Evolutionary conservation across 2,329 filamentous ascomycete genomes (phyloP).

Genomic region (Cordyceps pruinosa): DNA sequence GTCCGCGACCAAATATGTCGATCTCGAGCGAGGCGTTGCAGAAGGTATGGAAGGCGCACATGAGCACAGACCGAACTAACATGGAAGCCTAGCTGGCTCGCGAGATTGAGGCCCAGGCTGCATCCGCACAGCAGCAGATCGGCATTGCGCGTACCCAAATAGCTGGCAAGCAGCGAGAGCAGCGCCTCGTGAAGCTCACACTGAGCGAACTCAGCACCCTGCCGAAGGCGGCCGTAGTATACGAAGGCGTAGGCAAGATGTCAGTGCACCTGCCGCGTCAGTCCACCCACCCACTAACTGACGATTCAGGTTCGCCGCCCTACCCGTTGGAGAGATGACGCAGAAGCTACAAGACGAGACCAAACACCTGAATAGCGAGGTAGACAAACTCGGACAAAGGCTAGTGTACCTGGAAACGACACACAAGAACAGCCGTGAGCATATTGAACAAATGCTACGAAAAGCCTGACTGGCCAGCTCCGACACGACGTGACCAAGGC

Average conservation of each 20-base stretch:
- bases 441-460: constrained; percentile 80
- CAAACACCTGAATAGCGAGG: constrained; percentile 67
- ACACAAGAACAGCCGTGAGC: constrained; percentile 85
- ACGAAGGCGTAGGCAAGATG: constrained; percentile 98
- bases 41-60: constrained; percentile 53
- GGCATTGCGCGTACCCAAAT: constrained; percentile 79
- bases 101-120: constrained; percentile 88
- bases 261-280: constrained; percentile 37
- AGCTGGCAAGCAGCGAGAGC: constrained; percentile 76
- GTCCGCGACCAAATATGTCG: constrained; percentile 57
- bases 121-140: constrained; percentile 88
- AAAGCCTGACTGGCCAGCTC: constrained; percentile 31
- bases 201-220: constrained; percentile 74
- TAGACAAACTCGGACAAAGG: constrained; percentile 78
- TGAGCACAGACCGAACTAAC: constrained; percentile 13
- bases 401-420: constrained; percentile 91
- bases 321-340: constrained; percentile 65
- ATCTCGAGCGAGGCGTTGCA: constrained; percentile 91
- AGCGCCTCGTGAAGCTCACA: constrained; percentile 82
- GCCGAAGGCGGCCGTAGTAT: constrained; percentile 69
- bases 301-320: constrained; percentile 70
- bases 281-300: not conserved
- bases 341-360: constrained; percentile 70
- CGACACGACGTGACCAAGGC: not conserved
- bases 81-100: constrained; percentile 62